A percentile compares a stretch with the other conserved stretches of the same genome.
phyloP scores from a whole-genome alignment of 257 asterid species.

The Solanum medicagineum region DNA sequence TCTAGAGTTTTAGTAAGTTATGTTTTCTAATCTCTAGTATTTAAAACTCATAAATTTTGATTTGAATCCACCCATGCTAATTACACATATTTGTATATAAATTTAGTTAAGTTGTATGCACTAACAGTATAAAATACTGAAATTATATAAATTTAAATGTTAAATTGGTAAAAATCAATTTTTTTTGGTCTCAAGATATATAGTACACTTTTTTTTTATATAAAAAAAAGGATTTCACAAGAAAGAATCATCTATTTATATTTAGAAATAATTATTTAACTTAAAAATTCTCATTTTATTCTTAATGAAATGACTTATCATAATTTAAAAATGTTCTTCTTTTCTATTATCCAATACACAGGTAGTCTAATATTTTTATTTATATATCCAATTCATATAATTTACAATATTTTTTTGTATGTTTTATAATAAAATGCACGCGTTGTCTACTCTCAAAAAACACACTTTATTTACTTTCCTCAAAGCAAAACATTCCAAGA shows the following conservation, averaged over 20 bases:
- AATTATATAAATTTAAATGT: not conserved
- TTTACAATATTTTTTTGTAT: not conserved
- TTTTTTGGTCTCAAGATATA: not conserved
- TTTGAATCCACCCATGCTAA: not conserved
- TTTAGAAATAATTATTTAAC: not conserved
- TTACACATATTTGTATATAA: not conserved
- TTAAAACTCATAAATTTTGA: not conserved
- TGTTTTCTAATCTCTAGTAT: not conserved
- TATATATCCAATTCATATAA: not conserved
- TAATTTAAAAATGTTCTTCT: not conserved
- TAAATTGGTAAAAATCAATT: not conserved
- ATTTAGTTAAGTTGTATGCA: not conserved
- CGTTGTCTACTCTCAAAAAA: not conserved
- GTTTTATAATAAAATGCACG: not conserved
- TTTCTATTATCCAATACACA: not conserved
- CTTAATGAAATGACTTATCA: not conserved
- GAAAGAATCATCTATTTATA: not conserved
- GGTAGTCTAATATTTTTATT: not conserved
- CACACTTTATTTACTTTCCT: not conserved
- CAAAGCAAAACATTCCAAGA: slow-evolving; percentile 1
- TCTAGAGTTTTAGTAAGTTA: not conserved
- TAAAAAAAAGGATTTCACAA: not conserved
- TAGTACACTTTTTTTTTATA: not conserved
- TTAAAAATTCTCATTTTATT: not conserved
- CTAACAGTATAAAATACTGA: not conserved